These are phyloP conservation scores for Thermothelomyces thermophilus DNA, from an alignment of 2,329 filamentous ascomycete species.

Conservation along the genomic window DNA sequence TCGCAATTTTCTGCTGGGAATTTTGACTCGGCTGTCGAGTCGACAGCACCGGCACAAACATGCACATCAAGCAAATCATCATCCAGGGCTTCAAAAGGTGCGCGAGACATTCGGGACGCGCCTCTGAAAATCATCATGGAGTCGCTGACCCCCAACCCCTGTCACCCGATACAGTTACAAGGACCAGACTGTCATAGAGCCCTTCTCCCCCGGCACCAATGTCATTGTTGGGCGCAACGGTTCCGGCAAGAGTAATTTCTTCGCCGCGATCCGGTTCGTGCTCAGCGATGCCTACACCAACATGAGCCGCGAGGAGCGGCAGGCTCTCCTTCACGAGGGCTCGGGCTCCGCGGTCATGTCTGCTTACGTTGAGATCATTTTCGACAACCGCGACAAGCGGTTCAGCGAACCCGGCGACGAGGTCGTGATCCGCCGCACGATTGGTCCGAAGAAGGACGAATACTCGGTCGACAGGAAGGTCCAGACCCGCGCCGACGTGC, in stretches of 20 bases:
- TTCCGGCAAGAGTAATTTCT: conserved; percentile 99
- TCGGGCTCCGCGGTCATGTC: conserved; percentile 98
- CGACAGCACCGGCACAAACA: conserved; percentile 39
- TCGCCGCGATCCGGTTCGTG: conserved; percentile 96
- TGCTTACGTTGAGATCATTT: conserved; percentile 98
- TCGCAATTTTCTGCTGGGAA: conserved; percentile 1
- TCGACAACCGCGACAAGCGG: conserved; percentile 93
- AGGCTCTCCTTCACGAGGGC: conserved; percentile 93
- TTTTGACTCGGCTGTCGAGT: conserved; percentile 22
- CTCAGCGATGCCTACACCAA: conserved; percentile 96
- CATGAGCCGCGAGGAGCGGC: conserved; percentile 91
- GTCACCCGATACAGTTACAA: conserved; percentile 87
- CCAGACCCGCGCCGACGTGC: conserved; percentile 86
- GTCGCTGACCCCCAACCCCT: no score
- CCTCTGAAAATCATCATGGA: neutral
- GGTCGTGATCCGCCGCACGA: conserved; percentile 84
- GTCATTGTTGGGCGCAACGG: conserved; percentile 99
- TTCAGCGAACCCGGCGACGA: conserved; percentile 92
- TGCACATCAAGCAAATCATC: conserved; percentile 99
- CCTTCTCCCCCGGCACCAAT: conserved; percentile 95
- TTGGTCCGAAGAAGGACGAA: conserved; percentile 96
- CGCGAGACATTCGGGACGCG: conserved; percentile 14
- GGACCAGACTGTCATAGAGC: conserved; percentile 97
- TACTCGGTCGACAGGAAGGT: conserved; percentile 97
- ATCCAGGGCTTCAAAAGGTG: conserved; percentile 99